Base-by-base conservation (phyloP, 2,329 filamentous ascomycete species). In the Aspergillus floridensis region DNA sequence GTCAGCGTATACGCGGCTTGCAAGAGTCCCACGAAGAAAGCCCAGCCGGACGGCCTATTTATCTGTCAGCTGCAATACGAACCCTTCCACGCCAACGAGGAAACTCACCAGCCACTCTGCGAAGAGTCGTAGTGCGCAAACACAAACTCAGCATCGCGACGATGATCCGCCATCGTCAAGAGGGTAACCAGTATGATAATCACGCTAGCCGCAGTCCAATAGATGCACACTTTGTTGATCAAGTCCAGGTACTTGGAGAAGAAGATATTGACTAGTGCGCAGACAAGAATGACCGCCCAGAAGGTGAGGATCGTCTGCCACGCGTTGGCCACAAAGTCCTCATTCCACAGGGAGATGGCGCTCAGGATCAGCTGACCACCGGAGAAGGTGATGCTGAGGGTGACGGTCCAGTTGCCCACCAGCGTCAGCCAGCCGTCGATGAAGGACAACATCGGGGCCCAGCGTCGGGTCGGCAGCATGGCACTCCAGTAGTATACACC, bases 301-400 rank as follows among this genome's bases (percentile, higher is more conserved):
- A 90, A 91, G 78, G 82, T 85, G 16, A 90, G 77, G 2, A 91
- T 83, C 0, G 87, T 90, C 75, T 90, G 88, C 84, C 86, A 90
- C 53, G 81, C 75, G 64, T 84, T 90, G 11, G 88, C 81, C 21
- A 85, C 85, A 68, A 86, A 91, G 63, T 87, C 82, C 61, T 89
- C 86, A n/a, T 87, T 78, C 82, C 86, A 90, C 0, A 91, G 76
- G n/a, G 84, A 82, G 62, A 90, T 88, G 1, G 87, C 87, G 53
- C 82, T 85, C 21, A 90, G 78, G 58, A 89, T 86, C 24, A 89
- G 83, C 64, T 92, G 84, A 0, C 87, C 89, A 3, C 90, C 91
- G 6, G 82, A 84, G 69, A 91, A 91, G 70, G 89, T 90, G 74
- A 91, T 90, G 44, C 80, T 83, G 19, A 86, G 74, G 0, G 83